These are phyloP conservation scores for Rubia tinctorum DNA, from an alignment of 305 asterid genomes.

Conservation along the genomic window DNA sequence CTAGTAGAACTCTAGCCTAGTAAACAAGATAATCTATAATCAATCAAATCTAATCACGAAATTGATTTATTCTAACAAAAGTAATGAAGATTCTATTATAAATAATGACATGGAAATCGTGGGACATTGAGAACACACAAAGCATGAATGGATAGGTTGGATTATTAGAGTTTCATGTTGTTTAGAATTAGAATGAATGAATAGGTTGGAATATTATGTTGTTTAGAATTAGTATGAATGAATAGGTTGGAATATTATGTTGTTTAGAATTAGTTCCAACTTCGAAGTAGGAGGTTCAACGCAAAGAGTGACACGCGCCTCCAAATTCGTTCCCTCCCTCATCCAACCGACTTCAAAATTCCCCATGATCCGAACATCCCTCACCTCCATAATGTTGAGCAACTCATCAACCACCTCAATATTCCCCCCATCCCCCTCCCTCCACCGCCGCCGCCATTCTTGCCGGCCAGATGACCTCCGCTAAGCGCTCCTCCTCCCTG, in stretches of 20 bases:
- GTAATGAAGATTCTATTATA: too few relatives aligned
- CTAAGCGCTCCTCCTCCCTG: conserved; percentile 16
- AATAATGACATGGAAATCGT: too few relatives aligned
- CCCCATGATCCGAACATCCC: conserved; percentile 46
- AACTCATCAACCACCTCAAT: neutral
- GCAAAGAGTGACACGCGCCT: conserved; percentile 29
- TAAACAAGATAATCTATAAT: too few relatives aligned
- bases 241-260: neutral
- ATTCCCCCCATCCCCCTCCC: conserved; percentile 20
- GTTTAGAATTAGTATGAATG: neutral
- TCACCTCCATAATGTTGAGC: conserved; percentile 16
- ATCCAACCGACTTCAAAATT: conserved; percentile 21
- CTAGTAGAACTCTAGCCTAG: too few relatives aligned
- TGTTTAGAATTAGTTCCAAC: neutral
- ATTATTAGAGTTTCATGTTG: too few relatives aligned
- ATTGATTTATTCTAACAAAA: too few relatives aligned
- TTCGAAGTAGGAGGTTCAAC: neutral
- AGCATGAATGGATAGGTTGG: neutral
- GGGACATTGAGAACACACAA: neutral
- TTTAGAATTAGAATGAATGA: neutral
- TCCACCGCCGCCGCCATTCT: conserved; percentile 3
- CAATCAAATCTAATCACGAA: too few relatives aligned
- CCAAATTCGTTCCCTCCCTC: conserved; percentile 27
- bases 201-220: neutral
- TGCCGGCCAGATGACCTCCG: conserved; percentile 28